Evolutionary conservation across 495 filamentous ascomycete species (phyloP).

Genomic region (Aspergillus cristatus): DNA sequence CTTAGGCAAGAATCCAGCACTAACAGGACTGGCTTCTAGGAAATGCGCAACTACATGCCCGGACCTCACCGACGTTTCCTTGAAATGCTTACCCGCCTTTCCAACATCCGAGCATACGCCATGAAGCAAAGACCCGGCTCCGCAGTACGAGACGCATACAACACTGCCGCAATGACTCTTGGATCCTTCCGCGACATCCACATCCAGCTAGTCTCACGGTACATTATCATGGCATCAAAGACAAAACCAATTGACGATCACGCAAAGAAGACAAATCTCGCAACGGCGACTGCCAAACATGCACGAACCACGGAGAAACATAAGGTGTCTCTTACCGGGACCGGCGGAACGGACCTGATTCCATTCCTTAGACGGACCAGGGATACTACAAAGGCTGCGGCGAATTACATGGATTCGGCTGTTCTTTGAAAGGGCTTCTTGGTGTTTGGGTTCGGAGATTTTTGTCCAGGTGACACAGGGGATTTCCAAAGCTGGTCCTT

Average conservation of each 20-base stretch:
- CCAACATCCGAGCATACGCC: slow-evolving; percentile 76
- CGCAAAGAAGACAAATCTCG: slow-evolving; percentile 10
- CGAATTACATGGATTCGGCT: slow-evolving; percentile 11
- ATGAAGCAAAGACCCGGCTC: slow-evolving; percentile 43
- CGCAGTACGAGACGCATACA: slow-evolving; percentile 58
- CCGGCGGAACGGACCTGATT: slow-evolving; percentile 78
- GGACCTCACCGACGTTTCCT: slow-evolving; percentile 74
- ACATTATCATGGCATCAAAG: slow-evolving; percentile 54
- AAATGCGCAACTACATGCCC: slow-evolving; percentile 88
- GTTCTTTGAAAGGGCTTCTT: not conserved
- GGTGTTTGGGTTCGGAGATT: not conserved
- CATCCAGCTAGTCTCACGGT: slow-evolving; percentile 76
- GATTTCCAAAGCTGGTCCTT: too few relatives aligned
- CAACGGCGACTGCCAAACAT: slow-evolving; percentile 12
- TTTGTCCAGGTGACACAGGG: too few relatives aligned
- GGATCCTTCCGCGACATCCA: slow-evolving; percentile 71
- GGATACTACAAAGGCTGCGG: slow-evolving; percentile 57
- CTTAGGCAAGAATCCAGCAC: too few relatives aligned
- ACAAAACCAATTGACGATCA: not conserved
- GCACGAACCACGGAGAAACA: slow-evolving; percentile 5
- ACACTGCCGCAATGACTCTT: slow-evolving; percentile 69
- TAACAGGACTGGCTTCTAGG: too few relatives aligned
- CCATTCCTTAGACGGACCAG: slow-evolving; percentile 83
- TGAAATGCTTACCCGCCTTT: slow-evolving; percentile 53
- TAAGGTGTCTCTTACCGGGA: slow-evolving; percentile 52